Percentiles rank a stretch among this genome's conserved stretches.
Evolutionary conservation across 805 yeast species (phyloP).

Genomic region (Candida palmyrensis): DNA sequence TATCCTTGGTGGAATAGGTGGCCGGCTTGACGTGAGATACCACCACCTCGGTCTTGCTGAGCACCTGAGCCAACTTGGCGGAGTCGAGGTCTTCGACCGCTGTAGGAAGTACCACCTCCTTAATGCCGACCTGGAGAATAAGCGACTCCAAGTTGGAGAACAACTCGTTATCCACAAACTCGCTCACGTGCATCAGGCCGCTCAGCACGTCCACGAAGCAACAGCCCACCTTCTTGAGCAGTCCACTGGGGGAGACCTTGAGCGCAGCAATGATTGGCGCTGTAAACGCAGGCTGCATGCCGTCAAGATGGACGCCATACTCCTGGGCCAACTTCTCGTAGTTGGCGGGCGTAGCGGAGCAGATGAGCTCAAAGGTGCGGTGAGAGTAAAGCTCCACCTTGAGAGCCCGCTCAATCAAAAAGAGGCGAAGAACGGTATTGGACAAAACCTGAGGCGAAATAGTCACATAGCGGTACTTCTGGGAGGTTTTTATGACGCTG

Average conservation of each 20-base stretch:
- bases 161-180: slow-evolving; percentile 82
- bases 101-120: slow-evolving; percentile 61
- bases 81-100: slow-evolving; percentile 50
- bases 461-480: slow-evolving; percentile 56
- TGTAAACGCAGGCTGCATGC: slow-evolving; percentile 47
- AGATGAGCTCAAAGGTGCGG: slow-evolving; percentile 52
- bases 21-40: slow-evolving; percentile 54
- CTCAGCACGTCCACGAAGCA: slow-evolving; percentile 73
- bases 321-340: slow-evolving; percentile 45
- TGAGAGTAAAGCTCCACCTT: slow-evolving; percentile 76
- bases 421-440: slow-evolving; percentile 53
- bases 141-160: slow-evolving; percentile 83
- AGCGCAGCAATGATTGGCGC: slow-evolving; percentile 37
- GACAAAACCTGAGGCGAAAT: slow-evolving; percentile 71
- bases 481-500: slow-evolving; percentile 64
- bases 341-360: slow-evolving; percentile 87
- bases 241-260: slow-evolving; percentile 31
- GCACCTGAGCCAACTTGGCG: slow-evolving; percentile 60
- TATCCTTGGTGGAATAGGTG: slow-evolving; percentile 59
- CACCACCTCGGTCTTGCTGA: slow-evolving; percentile 67
- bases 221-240: slow-evolving; percentile 60
- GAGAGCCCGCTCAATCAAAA: slow-evolving; percentile 64
- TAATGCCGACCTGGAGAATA: slow-evolving; percentile 82
- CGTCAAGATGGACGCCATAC: slow-evolving; percentile 48
- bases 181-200: slow-evolving; percentile 63